Base-by-base conservation (phyloP, 1,139 yeast species). In the Suhomyces guaymorum region DNA sequence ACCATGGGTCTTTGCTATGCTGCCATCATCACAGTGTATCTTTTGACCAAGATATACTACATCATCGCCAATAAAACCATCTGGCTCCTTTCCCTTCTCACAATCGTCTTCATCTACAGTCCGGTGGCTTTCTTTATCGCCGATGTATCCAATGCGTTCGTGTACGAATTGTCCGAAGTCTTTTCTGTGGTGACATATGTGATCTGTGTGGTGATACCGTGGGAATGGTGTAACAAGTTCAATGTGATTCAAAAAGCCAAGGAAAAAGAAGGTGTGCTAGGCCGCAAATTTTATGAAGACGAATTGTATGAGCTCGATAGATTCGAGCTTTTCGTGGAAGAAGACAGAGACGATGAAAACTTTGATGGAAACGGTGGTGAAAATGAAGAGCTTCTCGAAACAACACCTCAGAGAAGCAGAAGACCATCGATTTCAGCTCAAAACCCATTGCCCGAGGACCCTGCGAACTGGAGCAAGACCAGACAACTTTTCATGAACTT, bases 211-310 rank as follows among this genome's bases (percentile, higher is more conserved):
- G 84, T 85, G 5, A 71, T 84, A 12, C 88, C 87, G 0, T 87
- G 95, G 95, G 94, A 83, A 57, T 87, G 95, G 95, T 76, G 87
- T 42, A 88, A 85, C 52, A 71, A 86, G 42, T 73, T 82, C 35
- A 75, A 75, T 40, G 62, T 72, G 10, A 61, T 81, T 18, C 82
- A 82, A 62, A 75, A 75, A 46, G 70, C 70, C n/a, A 75, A 75
- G 42, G 95, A 87, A 48, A 80, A 81, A 34, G 82, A 79, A 39
- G 95, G 96, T 1, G 79, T 88, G 2, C 60, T 88, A 33, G 97
- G 97, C 0, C 66, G 96, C 43, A 78, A 82, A 23, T 75, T 84
- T 30, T 84, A 80, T 53, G 92, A 83, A 43, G 94, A 85, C 41
- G 87, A 81, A 42, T 35, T 68, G 13, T 69, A 68, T 39, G 74